These are phyloP conservation scores for Lunasporangiospora selenospora DNA, from an alignment of 192 early-diverging fungal species.

Conservation along the genomic window DNA sequence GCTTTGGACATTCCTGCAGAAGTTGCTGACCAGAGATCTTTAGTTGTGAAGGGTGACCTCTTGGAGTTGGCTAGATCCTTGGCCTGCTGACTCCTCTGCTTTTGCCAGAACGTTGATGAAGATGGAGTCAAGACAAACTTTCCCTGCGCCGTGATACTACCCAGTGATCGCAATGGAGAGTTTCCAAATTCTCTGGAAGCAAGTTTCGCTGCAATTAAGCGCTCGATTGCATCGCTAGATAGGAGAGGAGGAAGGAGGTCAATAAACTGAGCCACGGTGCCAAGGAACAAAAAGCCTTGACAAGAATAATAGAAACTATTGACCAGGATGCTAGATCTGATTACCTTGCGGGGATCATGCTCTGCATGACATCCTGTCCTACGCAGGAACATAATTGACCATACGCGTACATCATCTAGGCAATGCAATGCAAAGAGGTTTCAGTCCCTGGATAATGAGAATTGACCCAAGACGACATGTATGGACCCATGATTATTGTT, in stretches of 20 bases:
- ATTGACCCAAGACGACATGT: too few relatives aligned
- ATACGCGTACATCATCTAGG: slow-evolving; percentile 67
- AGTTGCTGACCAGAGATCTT: slow-evolving; percentile 47
- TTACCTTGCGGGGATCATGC: slow-evolving; percentile 60
- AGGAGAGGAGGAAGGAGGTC: slow-evolving; percentile 1
- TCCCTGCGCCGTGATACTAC: slow-evolving; percentile 36
- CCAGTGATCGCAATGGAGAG: slow-evolving; percentile 35
- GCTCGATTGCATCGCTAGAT: slow-evolving; percentile 57
- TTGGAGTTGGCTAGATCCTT: slow-evolving; percentile 22
- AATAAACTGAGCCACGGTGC: too few relatives aligned
- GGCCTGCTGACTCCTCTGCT: slow-evolving; percentile 34
- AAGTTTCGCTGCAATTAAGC: slow-evolving; percentile 56
- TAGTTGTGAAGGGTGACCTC: slow-evolving; percentile 32
- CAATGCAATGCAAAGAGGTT: neutral
- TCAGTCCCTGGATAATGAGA: too few relatives aligned
- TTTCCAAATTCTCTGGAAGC: slow-evolving; percentile 49
- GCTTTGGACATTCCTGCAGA: slow-evolving; percentile 47
- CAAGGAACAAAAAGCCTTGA: too few relatives aligned
- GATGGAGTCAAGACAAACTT: slow-evolving; percentile 33
- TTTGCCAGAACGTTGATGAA: slow-evolving; percentile 34
- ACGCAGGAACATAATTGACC: slow-evolving; percentile 60
- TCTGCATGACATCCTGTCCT: slow-evolving; percentile 58
- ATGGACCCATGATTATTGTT: too few relatives aligned
- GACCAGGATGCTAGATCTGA: too few relatives aligned
- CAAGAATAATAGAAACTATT: too few relatives aligned